Conservation (phyloP, 2,329 filamentous ascomycete species). For the Neopestalotiopsis rosae region DNA sequence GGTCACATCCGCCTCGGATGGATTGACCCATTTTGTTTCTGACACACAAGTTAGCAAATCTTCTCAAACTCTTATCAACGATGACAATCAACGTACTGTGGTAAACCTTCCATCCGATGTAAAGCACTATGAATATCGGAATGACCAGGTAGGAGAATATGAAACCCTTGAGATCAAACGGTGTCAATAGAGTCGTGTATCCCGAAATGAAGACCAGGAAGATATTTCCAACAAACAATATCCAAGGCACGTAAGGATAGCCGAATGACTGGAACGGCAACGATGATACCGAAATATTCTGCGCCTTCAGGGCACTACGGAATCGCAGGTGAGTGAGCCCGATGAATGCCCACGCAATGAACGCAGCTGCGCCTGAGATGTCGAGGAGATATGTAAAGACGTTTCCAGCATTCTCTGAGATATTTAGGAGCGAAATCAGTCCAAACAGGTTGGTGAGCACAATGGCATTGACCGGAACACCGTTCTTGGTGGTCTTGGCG, state of each 20-base stretch:
- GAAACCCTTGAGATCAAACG: slow-evolving; percentile 31
- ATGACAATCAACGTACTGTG: background rate
- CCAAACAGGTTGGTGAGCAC: slow-evolving; percentile 36
- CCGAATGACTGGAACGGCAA: slow-evolving; percentile 29
- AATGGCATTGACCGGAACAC: slow-evolving; percentile 33
- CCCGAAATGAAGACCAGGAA: slow-evolving; percentile 35
- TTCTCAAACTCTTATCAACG: background rate
- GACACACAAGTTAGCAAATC: background rate
- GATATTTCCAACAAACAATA: slow-evolving; percentile 31
- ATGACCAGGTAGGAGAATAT: slow-evolving; percentile 34
- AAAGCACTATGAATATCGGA: slow-evolving; percentile 31
- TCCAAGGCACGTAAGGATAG: slow-evolving; percentile 31
- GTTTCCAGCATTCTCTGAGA: slow-evolving; percentile 33
- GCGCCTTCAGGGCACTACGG: slow-evolving; percentile 30
- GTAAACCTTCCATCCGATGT: slow-evolving; percentile 30
- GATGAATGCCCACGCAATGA: slow-evolving; percentile 37
- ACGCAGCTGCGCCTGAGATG: slow-evolving; percentile 34
- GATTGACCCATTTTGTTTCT: slow-evolving; percentile 4
- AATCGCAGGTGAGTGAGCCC: slow-evolving; percentile 34
- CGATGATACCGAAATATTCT: slow-evolving; percentile 28
- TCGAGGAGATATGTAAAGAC: slow-evolving; percentile 35
- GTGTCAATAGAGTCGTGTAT: slow-evolving; percentile 32
- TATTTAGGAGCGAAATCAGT: slow-evolving; percentile 35
- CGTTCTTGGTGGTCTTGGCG: slow-evolving; percentile 32
- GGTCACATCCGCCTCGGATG: background rate